Conservation (phyloP, 768 basidiomycete genomes). For the Mycena alexandri region DNA sequence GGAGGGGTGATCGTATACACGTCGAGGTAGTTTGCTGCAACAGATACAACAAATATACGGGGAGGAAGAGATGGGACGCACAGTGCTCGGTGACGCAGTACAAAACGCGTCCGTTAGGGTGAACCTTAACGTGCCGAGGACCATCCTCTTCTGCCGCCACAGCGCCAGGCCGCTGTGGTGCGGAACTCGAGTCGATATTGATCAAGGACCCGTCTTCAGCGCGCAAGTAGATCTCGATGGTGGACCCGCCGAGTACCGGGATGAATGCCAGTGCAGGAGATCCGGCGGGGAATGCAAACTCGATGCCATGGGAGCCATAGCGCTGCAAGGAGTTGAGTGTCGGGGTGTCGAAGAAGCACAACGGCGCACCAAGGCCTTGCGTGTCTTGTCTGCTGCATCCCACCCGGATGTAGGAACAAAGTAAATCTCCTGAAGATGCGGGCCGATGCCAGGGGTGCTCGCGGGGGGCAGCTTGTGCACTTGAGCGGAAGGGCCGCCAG, state of each 20-base stretch:
- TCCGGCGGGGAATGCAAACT: conserved; percentile 51
- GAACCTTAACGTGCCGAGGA: conserved; percentile 65
- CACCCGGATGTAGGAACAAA: conserved; percentile 60
- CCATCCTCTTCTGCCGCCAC: conserved; percentile 52
- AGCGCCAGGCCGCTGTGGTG: conserved; percentile 51
- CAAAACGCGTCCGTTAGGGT: conserved; percentile 63
- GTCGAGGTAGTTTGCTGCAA: conserved; percentile 61
- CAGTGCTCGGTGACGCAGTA: conserved; percentile 69
- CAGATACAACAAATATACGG: not conserved
- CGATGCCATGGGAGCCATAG: conserved; percentile 66
- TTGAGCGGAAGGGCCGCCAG: conserved; percentile 66
- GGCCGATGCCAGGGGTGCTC: conserved; percentile 52
- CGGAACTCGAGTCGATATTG: conserved; percentile 53
- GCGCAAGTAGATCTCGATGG: conserved; percentile 61
- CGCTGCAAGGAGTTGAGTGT: conserved; percentile 45
- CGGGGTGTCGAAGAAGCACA: not conserved
- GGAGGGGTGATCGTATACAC: conserved; percentile 52
- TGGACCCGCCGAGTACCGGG: conserved; percentile 62
- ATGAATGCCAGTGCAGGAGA: conserved; percentile 55
- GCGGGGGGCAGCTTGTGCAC: conserved; percentile 53
- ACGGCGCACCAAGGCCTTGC: conserved; percentile 58
- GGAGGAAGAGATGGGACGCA: conserved; percentile 40
- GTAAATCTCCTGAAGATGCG: conserved; percentile 60
- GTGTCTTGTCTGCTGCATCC: conserved; percentile 62
- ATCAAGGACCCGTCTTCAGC: conserved; percentile 49